These are phyloP conservation scores for Domatiomyces globalis DNA, from an alignment of 2,329 filamentous ascomycete genomes.

Conservation along the genomic window DNA sequence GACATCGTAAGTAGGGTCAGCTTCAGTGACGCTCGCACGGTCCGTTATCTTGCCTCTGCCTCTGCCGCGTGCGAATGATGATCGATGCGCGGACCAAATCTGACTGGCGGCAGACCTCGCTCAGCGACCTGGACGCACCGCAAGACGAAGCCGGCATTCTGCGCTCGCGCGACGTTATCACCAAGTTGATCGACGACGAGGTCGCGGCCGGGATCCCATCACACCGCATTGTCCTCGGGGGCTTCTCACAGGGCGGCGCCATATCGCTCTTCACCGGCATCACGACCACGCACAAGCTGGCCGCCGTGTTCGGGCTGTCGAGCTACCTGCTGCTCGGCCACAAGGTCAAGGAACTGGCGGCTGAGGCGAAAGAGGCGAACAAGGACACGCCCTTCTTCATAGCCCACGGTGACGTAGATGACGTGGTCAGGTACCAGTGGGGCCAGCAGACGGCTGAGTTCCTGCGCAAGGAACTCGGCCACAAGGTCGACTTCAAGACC, in stretches of 20 bases:
- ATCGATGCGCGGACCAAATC: neutral
- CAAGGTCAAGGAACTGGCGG: conserved; percentile 45
- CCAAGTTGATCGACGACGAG: conserved; percentile 64
- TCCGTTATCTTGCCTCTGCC: neutral
- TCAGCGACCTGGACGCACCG: conserved; percentile 27
- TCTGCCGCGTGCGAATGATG: neutral
- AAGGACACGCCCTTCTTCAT: conserved; percentile 73
- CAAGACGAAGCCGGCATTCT: conserved; percentile 56
- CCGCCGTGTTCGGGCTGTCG: conserved; percentile 75
- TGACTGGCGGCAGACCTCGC: conserved; percentile 23
- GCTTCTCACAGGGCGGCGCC: conserved; percentile 60
- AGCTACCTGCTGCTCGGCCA: conserved; percentile 62
- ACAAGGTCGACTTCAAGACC: conserved; percentile 58
- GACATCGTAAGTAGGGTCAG: conserved; percentile 30
- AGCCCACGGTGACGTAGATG: conserved; percentile 71
- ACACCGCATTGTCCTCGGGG: conserved; percentile 65
- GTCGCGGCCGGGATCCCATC: conserved; percentile 67
- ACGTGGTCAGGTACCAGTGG: conserved; percentile 54
- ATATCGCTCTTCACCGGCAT: conserved; percentile 71
- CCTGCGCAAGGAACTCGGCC: conserved; percentile 55
- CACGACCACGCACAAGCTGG: conserved; percentile 59
- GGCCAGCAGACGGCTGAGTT: conserved; percentile 53
- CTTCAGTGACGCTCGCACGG: neutral
- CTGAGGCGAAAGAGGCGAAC: conserved; percentile 42
- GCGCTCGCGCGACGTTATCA: conserved; percentile 59